Evolutionary conservation across 495 filamentous ascomycete genomes (phyloP).

Genomic region (Penicillium daleae): DNA sequence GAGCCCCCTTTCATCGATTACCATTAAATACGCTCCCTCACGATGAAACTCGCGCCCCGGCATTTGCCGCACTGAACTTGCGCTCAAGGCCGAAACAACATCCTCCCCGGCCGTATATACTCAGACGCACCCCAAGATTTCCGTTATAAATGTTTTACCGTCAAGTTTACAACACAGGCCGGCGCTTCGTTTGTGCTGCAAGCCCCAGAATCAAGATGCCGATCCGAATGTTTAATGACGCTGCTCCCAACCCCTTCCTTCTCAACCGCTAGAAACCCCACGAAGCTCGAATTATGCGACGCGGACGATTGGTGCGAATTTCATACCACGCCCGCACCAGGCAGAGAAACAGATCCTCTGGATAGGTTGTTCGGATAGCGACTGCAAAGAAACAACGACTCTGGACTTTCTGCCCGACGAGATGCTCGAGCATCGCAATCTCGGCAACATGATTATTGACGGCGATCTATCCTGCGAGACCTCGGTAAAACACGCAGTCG

Average conservation of each 20-base stretch:
- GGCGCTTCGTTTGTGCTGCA: not conserved
- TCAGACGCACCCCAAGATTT: not conserved
- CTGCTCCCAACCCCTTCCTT: not conserved
- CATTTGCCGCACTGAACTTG: not conserved
- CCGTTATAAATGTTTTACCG: constrained; percentile 1
- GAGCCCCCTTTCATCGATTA: not conserved
- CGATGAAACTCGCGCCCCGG: not conserved
- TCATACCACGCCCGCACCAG: constrained; percentile 36
- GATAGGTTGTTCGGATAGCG: constrained; percentile 48
- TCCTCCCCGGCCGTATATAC: not conserved
- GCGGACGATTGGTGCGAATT: constrained; percentile 10
- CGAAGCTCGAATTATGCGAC: not conserved
- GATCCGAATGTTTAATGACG: not conserved
- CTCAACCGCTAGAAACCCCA: not conserved
- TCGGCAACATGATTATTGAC: constrained; percentile 44
- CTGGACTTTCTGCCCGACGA: constrained; percentile 40
- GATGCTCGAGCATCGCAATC: constrained; percentile 46
- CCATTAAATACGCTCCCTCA: not conserved
- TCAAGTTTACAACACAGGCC: not conserved
- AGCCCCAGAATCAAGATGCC: constrained; percentile 9
- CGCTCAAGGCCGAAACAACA: not conserved
- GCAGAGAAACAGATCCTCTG: constrained; percentile 44
- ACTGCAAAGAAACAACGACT: constrained; percentile 38
- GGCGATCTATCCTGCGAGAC: constrained; percentile 39
- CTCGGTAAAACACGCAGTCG: constrained; percentile 40